Conservation (phyloP, 2,329 filamentous ascomycete species). For the Aspergillus chevalieri region DNA sequence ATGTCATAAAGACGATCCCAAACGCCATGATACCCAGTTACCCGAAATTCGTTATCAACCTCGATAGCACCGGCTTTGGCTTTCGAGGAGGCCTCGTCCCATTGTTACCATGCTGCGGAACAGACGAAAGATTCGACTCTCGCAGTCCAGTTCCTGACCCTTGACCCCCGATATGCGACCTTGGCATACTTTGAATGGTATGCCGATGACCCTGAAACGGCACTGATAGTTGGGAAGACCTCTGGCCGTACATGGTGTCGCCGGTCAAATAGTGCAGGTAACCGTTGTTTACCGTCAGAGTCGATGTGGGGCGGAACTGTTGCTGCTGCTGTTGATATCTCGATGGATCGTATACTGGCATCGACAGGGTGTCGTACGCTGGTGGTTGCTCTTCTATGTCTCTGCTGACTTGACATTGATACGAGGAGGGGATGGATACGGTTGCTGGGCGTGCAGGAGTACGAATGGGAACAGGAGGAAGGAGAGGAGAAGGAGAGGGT, state of each 20-base stretch:
- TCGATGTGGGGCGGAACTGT: conserved; percentile 11
- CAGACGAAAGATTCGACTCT: not conserved
- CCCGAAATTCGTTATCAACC: conserved; percentile 29
- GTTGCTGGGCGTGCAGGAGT: not conserved
- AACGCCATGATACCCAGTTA: conserved; percentile 3
- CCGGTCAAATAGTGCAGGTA: not conserved
- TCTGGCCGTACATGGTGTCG: not conserved
- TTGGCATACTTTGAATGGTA: not conserved
- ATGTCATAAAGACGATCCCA: not conserved
- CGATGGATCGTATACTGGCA: conserved; percentile 31
- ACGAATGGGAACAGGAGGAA: conserved; percentile 1
- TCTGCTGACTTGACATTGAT: conserved; percentile 1
- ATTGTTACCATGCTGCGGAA: not conserved
- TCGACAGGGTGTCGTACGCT: conserved; percentile 15
- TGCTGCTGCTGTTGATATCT: conserved; percentile 9
- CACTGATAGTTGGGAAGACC: not conserved
- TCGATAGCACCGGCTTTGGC: conserved; percentile 30
- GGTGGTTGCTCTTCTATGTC: conserved; percentile 18
- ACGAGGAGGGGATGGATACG: conserved; percentile 8
- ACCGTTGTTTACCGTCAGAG: not conserved
- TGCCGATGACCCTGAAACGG: not conserved
- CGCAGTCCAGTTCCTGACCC: not conserved
- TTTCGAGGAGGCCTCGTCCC: conserved; percentile 12
- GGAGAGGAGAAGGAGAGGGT: not conserved
- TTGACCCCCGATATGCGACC: not conserved